phyloP scores from a whole-genome alignment of 805 yeast genomes.

The Nakazawaea pomicola region DNA sequence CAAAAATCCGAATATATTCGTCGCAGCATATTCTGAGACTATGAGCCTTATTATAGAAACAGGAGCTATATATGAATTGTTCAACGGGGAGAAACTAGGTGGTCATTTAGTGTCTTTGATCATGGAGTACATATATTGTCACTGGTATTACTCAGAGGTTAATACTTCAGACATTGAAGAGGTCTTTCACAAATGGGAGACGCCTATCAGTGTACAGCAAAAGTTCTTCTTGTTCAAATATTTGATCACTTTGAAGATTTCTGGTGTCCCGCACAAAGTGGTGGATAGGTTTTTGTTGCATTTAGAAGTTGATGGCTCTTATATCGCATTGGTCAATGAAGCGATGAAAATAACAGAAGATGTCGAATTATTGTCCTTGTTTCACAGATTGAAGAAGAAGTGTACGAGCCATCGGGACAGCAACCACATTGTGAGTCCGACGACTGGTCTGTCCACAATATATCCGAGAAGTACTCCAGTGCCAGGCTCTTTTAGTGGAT shows the following conservation, averaged over 20 bases:
- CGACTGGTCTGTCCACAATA: too few species aligned
- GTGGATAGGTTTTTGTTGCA: constrained; percentile 7
- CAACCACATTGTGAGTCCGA: neutral
- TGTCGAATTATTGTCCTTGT: neutral
- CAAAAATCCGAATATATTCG: constrained; percentile 32
- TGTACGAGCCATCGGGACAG: neutral
- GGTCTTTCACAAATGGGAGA: constrained; percentile 28
- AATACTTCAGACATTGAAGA: constrained; percentile 18
- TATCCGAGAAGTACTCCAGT: too few species aligned
- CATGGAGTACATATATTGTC: constrained; percentile 39
- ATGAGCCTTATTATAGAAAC: too few species aligned
- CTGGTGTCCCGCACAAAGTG: constrained; percentile 13
- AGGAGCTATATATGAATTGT: constrained; percentile 28
- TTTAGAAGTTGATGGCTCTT: neutral
- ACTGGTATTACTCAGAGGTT: constrained; percentile 31
- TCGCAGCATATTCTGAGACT: constrained; percentile 31
- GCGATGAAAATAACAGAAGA: constrained; percentile 6
- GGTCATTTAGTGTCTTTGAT: constrained; percentile 34
- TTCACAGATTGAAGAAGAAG: neutral
- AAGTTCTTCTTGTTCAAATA: constrained; percentile 19
- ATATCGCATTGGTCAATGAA: constrained; percentile 1
- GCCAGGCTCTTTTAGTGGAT: neutral
- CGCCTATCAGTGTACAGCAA: constrained; percentile 20
- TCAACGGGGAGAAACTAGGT: constrained; percentile 21
- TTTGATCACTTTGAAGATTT: constrained; percentile 8